phyloP scores from a whole-genome alignment of 2,329 filamentous ascomycete genomes.

The Ophiostoma sp. region DNA sequence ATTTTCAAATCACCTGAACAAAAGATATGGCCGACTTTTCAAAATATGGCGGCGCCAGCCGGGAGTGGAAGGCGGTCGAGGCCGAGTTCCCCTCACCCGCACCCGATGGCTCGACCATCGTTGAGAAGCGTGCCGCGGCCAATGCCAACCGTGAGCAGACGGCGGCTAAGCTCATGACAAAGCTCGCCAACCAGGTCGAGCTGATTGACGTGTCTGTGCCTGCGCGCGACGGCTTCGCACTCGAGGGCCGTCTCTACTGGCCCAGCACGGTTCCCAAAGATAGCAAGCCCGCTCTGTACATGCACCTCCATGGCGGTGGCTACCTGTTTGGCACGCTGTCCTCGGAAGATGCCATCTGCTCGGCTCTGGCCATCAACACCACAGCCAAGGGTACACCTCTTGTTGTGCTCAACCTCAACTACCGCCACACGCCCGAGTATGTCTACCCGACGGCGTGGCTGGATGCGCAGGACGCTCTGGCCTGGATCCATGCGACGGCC shows the following conservation, averaged over 20 bases:
- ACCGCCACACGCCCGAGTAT: conserved; percentile 58
- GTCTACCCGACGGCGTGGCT: conserved; percentile 54
- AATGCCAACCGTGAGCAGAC: conserved; percentile 40
- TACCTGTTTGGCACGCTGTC: conserved; percentile 56
- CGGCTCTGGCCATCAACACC: conserved; percentile 45
- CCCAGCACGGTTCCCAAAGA: conserved; percentile 48
- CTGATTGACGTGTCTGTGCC: conserved; percentile 38
- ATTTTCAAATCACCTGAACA: neutral
- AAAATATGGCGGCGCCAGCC: conserved; percentile 43
- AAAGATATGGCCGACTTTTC: conserved; percentile 36
- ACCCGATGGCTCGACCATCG: conserved; percentile 28
- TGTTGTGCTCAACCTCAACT: conserved; percentile 48
- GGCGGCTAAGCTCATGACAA: conserved; percentile 37
- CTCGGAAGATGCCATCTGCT: conserved; percentile 55
- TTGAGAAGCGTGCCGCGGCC: conserved; percentile 33
- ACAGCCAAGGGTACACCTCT: neutral
- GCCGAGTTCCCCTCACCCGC: conserved; percentile 36
- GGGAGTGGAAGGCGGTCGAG: conserved; percentile 48
- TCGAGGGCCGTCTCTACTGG: conserved; percentile 36
- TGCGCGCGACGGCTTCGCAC: conserved; percentile 28
- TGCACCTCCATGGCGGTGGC: conserved; percentile 32
- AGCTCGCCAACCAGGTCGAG: conserved; percentile 34
- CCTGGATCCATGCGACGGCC: conserved; percentile 53
- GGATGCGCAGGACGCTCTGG: conserved; percentile 55
- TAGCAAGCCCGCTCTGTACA: conserved; percentile 42